Evolutionary conservation across 2,329 filamentous ascomycete genomes (phyloP).

Genomic region (Colletotrichum cereale): DNA sequence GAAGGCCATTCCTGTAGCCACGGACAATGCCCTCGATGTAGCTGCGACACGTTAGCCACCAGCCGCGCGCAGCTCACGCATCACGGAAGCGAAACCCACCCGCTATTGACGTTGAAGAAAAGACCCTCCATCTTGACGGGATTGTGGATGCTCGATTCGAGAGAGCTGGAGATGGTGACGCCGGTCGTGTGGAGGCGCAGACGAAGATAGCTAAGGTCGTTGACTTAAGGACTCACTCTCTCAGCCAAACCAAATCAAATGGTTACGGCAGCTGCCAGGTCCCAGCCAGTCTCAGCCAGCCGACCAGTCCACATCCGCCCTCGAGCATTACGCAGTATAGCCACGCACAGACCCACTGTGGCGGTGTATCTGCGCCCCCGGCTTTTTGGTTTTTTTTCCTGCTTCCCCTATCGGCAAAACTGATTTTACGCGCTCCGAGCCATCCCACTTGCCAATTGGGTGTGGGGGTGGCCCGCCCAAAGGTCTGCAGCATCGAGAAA

Average conservation of each 20-base stretch:
- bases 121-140: slow-evolving; percentile 82
- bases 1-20: slow-evolving; percentile 93
- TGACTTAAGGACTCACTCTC: slow-evolving; percentile 19
- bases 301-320: slow-evolving; percentile 9
- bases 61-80: neutral
- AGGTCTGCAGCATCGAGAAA: slow-evolving; percentile 48
- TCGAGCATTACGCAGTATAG: slow-evolving; percentile 28
- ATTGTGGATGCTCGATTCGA: slow-evolving; percentile 22
- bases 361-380: neutral
- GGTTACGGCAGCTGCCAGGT: slow-evolving; percentile 32
- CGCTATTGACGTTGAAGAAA: slow-evolving; percentile 94
- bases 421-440: slow-evolving; percentile 39
- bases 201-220: slow-evolving; percentile 36
- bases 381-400: neutral
- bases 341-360: slow-evolving; percentile 15
- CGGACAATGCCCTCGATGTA: slow-evolving; percentile 98
- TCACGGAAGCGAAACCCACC: slow-evolving; percentile 64
- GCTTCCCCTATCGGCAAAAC: slow-evolving; percentile 13
- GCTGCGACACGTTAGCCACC: slow-evolving; percentile 60
- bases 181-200: slow-evolving; percentile 37
- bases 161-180: slow-evolving; percentile 27
- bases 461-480: slow-evolving; percentile 28
- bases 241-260: slow-evolving; percentile 22
- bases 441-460: slow-evolving; percentile 41
- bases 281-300: slow-evolving; percentile 26